Conservation (phyloP, 768 basidiomycete species). For the Trametes cubensis region DNA sequence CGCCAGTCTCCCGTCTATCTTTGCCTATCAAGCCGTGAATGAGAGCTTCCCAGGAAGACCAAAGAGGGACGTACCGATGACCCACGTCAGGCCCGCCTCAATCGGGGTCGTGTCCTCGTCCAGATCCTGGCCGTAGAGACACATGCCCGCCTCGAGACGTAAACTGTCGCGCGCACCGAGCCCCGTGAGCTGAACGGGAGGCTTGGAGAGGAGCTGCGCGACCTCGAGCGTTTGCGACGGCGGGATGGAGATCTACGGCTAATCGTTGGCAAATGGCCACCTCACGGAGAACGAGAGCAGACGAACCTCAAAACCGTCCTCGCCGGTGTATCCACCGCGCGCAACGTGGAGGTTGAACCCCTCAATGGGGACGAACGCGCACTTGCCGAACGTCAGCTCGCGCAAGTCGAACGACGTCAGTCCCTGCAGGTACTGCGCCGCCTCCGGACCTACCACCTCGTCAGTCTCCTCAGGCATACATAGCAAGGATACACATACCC, state of each 20-base stretch:
- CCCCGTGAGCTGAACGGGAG: conserved; percentile 81
- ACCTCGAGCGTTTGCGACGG: conserved; percentile 74
- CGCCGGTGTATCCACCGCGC: conserved; percentile 96
- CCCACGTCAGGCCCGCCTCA: conserved; percentile 91
- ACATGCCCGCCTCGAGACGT: conserved; percentile 96
- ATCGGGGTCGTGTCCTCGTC: conserved; percentile 86
- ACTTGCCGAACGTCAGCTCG: conserved; percentile 80
- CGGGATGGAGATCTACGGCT: conserved; percentile 82
- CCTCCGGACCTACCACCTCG: conserved; percentile 64
- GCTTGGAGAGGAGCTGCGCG: conserved; percentile 60
- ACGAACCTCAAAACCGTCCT: conserved; percentile 94
- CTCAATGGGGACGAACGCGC: conserved; percentile 78
- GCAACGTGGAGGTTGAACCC: conserved; percentile 85
- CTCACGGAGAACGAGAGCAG: neutral
- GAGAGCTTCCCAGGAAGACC: neutral
- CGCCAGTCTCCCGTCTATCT: conserved; percentile 67
- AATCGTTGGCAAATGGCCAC: neutral
- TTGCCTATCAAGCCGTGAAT: conserved; percentile 56
- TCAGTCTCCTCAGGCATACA: neutral
- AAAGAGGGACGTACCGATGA: conserved; percentile 66
- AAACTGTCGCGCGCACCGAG: conserved; percentile 92
- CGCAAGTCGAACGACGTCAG: conserved; percentile 76
- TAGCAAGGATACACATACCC: conserved; percentile 50
- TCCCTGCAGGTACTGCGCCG: conserved; percentile 76
- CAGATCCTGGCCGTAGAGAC: conserved; percentile 92